Evolutionary conservation across 176 grass and related monocot species (phyloP).

Genomic region (Ensete ventricosum): DNA sequence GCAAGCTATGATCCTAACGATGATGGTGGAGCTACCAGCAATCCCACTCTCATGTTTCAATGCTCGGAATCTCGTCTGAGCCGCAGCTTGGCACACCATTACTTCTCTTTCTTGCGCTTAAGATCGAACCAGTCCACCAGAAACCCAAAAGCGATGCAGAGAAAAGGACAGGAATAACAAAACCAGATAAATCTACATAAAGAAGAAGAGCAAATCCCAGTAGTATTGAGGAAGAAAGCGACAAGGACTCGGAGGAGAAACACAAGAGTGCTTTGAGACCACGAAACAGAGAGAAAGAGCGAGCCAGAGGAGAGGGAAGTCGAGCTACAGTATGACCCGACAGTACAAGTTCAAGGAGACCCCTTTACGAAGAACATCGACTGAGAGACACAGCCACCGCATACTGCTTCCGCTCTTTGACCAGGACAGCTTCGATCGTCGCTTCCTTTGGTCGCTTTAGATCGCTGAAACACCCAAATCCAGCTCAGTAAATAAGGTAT

Average conservation of each 20-base stretch:
- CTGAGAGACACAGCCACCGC: slow-evolving; percentile 48
- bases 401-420: slow-evolving; percentile 34
- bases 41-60: slow-evolving; percentile 85
- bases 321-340: slow-evolving; percentile 63
- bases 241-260: background rate
- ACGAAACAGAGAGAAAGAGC: background rate
- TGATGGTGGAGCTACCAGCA: slow-evolving; percentile 35
- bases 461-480: slow-evolving; percentile 17
- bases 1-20: slow-evolving; percentile 77
- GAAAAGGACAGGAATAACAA: slow-evolving; percentile 9
- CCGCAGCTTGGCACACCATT: slow-evolving; percentile 93
- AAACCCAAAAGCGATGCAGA: slow-evolving; percentile 16
- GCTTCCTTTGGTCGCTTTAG: background rate
- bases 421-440: slow-evolving; percentile 4
- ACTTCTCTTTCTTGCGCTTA: slow-evolving; percentile 31
- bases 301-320: background rate
- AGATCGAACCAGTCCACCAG: slow-evolving; percentile 26
- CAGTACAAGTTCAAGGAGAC: slow-evolving; percentile 85
- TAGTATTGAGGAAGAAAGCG: background rate
- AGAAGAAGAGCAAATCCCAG: background rate
- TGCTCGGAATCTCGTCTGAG: slow-evolving; percentile 66
- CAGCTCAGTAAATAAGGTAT: background rate
- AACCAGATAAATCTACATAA: background rate
- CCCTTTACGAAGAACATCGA: slow-evolving; percentile 46
- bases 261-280: background rate